Evolutionary conservation across 1,284 basidiomycete genomes (phyloP).

Genomic region (Marasmius fiardii): DNA sequence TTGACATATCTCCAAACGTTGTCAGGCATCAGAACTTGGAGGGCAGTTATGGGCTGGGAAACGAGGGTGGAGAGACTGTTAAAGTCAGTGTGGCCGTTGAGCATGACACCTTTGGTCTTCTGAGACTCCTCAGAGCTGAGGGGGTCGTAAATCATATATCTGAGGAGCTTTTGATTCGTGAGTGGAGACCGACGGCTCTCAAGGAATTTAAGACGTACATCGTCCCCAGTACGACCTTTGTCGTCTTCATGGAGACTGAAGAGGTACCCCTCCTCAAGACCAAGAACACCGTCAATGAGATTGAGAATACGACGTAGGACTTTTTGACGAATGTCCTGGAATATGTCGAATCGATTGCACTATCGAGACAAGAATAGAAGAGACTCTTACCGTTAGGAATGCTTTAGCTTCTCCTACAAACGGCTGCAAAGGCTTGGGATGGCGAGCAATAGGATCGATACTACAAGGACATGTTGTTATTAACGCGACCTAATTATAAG

Average conservation of each 20-base stretch:
- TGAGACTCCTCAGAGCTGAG: slow-evolving; percentile 30
- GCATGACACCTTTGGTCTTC: slow-evolving; percentile 37
- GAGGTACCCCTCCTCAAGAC: slow-evolving; percentile 29
- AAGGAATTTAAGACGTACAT: slow-evolving; percentile 19
- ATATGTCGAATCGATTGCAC: background rate
- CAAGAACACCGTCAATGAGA: slow-evolving; percentile 29
- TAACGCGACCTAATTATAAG: background rate
- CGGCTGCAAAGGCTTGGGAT: slow-evolving; percentile 27
- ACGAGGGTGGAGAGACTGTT: slow-evolving; percentile 37
- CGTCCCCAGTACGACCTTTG: slow-evolving; percentile 26
- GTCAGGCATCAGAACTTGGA: slow-evolving; percentile 44
- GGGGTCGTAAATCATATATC: slow-evolving; percentile 46
- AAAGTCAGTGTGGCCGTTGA: slow-evolving; percentile 41
- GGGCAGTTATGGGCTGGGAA: slow-evolving; percentile 44
- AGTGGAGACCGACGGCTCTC: background rate
- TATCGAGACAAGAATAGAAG: background rate
- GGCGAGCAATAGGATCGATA: slow-evolving; percentile 26
- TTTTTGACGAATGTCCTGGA: slow-evolving; percentile 25
- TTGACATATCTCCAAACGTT: slow-evolving; percentile 48
- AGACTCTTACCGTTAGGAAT: slow-evolving; percentile 22
- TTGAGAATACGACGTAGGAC: slow-evolving; percentile 26
- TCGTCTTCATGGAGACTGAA: slow-evolving; percentile 28
- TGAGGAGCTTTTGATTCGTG: slow-evolving; percentile 28
- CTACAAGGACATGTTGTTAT: slow-evolving; percentile 14
- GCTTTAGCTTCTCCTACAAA: slow-evolving; percentile 31